Evolutionary conservation across 768 basidiomycete species (phyloP).

Genomic region (Pholiota molesta): DNA sequence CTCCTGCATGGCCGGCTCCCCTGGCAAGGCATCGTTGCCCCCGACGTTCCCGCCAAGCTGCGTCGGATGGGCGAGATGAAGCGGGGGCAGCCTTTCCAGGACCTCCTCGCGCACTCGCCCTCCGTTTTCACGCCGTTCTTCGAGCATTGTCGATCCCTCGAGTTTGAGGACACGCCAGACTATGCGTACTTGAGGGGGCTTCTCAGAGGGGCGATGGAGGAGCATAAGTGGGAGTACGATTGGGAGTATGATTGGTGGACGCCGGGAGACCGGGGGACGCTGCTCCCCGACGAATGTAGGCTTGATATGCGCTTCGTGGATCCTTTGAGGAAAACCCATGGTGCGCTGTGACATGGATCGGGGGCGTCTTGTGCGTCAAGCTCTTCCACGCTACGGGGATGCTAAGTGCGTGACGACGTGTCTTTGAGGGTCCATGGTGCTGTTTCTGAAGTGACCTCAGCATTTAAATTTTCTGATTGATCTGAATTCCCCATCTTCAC

Average conservation of each 20-base stretch:
- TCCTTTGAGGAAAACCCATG: neutral
- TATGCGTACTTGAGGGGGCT: slow-evolving; percentile 41
- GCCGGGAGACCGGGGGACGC: neutral
- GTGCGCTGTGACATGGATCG: neutral
- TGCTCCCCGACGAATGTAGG: neutral
- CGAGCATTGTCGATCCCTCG: slow-evolving; percentile 93
- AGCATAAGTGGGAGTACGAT: neutral
- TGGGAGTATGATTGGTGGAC: neutral
- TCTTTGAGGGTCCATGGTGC: too few relatives aligned
- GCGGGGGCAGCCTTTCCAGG: neutral
- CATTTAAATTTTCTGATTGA: too few relatives aligned
- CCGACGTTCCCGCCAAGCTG: slow-evolving; percentile 58
- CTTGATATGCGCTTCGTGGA: neutral
- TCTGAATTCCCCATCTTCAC: too few relatives aligned
- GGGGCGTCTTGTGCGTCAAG: too few relatives aligned
- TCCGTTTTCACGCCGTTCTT: slow-evolving; percentile 97
- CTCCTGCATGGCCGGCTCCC: slow-evolving; percentile 95
- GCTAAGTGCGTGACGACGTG: too few relatives aligned
- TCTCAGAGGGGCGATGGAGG: neutral
- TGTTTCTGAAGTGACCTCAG: too few relatives aligned
- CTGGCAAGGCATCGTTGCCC: slow-evolving; percentile 87
- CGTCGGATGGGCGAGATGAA: neutral
- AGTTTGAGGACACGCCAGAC: slow-evolving; percentile 98
- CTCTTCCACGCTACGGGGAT: too few relatives aligned
- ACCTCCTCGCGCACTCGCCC: slow-evolving; percentile 88